Conservation (phyloP, 139 green algal species). For the Micractinium sp. region DNA sequence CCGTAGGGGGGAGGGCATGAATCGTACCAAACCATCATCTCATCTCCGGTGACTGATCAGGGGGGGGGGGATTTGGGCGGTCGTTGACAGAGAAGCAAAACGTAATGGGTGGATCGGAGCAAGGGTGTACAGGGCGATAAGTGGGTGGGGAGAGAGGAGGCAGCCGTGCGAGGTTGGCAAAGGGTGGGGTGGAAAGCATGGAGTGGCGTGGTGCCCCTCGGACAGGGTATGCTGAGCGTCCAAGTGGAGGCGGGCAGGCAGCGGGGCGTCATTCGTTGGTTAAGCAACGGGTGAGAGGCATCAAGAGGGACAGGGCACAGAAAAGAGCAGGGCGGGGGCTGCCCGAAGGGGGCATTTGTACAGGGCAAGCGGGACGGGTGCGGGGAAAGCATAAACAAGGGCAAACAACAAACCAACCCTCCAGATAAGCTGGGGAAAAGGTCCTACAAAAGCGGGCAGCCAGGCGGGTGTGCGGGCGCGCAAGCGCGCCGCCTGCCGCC, state of each 20-base stretch:
- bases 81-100: no score
- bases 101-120: no score
- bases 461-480: background rate
- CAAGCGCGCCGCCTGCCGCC: background rate
- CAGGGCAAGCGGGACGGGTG: background rate
- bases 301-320: background rate
- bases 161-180: no score
- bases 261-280: background rate
- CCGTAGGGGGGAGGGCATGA: no score
- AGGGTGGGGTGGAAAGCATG: no score
- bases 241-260: background rate
- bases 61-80: no score
- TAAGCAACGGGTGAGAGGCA: background rate
- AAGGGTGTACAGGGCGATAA: no score
- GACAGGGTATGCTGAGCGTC: no score
- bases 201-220: no score
- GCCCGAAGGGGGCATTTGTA: background rate
- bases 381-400: background rate
- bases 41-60: no score
- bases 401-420: background rate
- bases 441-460: constrained; percentile 7
- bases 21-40: no score
- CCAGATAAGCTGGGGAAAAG: background rate
- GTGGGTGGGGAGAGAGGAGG: no score
- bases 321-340: background rate